Base-by-base conservation (phyloP, 345 rosid species). In the Brassica nigra region DNA sequence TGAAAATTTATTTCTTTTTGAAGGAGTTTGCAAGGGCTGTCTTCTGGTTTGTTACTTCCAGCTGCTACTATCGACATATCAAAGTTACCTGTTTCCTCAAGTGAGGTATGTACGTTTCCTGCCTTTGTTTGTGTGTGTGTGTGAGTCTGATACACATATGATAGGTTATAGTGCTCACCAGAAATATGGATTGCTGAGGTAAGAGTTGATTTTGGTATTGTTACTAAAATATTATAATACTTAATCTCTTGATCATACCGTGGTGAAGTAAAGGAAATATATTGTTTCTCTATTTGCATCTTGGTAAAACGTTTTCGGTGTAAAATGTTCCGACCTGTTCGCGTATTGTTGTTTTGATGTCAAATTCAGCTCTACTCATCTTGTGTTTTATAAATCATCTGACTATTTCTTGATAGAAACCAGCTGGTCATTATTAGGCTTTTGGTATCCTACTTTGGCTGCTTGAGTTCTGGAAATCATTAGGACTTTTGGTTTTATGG, bases 1-100 rank as follows among this genome's bases (percentile, higher is more conserved):
- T 58, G 74, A 72, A 31, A 55, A 71, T 72, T 57, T n/a, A 23
- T 79, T 81, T 81, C 66, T 65, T 79, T 55, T 14, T 79, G 81
- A 82, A 95, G 99, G 97, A 86, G 95, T 83, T 84, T 92, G 90
- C 95, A 86, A 85, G 90, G 86, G 69, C 89, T 95, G 70, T 90
- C 89, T 63, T 82, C 79, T 20, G 57, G 77, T 39, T 58, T 87
- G 78, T 55, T 83, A 64, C 86, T 81, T 77, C 67, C 81, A 80
- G 89, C 83, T 78, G 71, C 85, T 62, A 68, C 65, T 68, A 62
- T 5, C 72, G 85, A 80, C 74, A 88, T 78, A 74, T 86, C 78
- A 9, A 77, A 85, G 62, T 64, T 82, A 33, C 66, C 87, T 65
- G 79, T 70, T 66, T 76, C 76, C 59, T 71, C 74, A 4, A 84